Base-by-base conservation (phyloP, 2,329 filamentous ascomycete species). In the Dendryphion nanum region DNA sequence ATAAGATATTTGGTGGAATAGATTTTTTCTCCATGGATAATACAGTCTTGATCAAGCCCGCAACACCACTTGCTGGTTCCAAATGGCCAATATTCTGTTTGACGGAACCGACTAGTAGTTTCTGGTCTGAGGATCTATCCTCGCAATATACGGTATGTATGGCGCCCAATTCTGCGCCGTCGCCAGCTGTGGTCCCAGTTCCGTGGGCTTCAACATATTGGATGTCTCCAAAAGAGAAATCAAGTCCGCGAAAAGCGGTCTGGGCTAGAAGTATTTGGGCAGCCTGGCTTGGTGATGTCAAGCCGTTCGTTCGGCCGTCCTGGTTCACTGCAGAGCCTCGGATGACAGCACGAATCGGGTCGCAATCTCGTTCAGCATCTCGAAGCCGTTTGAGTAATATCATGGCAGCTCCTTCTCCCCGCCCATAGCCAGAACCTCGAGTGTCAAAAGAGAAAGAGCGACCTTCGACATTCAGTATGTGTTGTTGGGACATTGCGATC, bases 251-350 rank as follows among this genome's bases (percentile, higher is more conserved):
- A 37, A 46, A 48, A 3, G 36, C 33, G 10, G 35, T 2, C 12
- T 19, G 18, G 13, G 47, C 44, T 2, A 41, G 14, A 3, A 4
- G 8, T 8, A 17, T 17, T 19, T 72, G 69, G 1, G 64, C 55
- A 77, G 48, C 81, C 77, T 59, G 1, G 69, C 74, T 76, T 0
- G 78, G 78, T 47, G 74, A 64, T 1, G 76, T 79, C 40, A 79
- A 70, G 0, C 75, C 75, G 13, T 45, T 54, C 1, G 78, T 80
- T 4, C 69, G 57, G 16, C 78, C 79, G 48, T 82, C 77, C 33
- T 64, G 58, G 35, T 69, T 71, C 2, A 55, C 41, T 4, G 53
- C 65, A 2, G 61, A 61, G 0, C 47, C 53, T 15, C 65, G 50
- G 21, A 73, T 68, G 3, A 73, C 41, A 1, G 59, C 63, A 6